These are phyloP conservation scores for Talaromyces sp. DNA, from an alignment of 2,329 filamentous ascomycete species.

Conservation along the genomic window DNA sequence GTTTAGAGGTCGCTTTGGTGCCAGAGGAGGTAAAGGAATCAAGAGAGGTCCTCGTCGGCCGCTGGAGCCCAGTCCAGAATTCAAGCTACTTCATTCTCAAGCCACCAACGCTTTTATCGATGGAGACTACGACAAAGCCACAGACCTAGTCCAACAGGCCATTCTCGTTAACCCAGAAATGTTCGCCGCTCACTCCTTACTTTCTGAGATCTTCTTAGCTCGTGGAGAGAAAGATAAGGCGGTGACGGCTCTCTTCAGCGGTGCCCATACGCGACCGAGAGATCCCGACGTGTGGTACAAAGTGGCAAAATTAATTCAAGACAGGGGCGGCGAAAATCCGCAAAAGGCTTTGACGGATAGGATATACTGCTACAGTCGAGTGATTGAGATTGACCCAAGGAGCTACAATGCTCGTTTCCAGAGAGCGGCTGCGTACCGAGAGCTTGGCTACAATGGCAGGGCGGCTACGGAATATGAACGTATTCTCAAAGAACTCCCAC, in stretches of 20 bases:
- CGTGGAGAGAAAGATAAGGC: conserved; percentile 53
- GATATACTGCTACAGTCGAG: conserved; percentile 48
- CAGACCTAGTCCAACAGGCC: conserved; percentile 40
- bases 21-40: conserved; percentile 39
- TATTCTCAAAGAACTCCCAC: conserved; percentile 48
- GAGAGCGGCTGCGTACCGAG: conserved; percentile 51
- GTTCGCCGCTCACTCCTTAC: conserved; percentile 54
- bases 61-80: conserved; percentile 43
- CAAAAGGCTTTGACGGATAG: conserved; percentile 42
- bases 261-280: conserved; percentile 51
- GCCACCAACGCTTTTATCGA: conserved; percentile 46
- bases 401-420: conserved; percentile 50
- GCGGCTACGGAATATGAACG: conserved; percentile 49
- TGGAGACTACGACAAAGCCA: conserved; percentile 40
- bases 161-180: conserved; percentile 57
- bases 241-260: conserved; percentile 51
- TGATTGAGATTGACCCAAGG: conserved; percentile 47
- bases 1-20: conserved; percentile 32
- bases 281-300: conserved; percentile 53
- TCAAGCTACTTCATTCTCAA: conserved; percentile 42
- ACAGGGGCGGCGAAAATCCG: conserved; percentile 41
- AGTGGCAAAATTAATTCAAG: conserved; percentile 50
- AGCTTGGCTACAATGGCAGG: conserved; percentile 41
- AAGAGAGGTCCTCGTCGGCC: conserved; percentile 42
- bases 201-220: conserved; percentile 53